Base-by-base conservation (phyloP, 2,329 filamentous ascomycete genomes). In the Elsinoe necatrix region DNA sequence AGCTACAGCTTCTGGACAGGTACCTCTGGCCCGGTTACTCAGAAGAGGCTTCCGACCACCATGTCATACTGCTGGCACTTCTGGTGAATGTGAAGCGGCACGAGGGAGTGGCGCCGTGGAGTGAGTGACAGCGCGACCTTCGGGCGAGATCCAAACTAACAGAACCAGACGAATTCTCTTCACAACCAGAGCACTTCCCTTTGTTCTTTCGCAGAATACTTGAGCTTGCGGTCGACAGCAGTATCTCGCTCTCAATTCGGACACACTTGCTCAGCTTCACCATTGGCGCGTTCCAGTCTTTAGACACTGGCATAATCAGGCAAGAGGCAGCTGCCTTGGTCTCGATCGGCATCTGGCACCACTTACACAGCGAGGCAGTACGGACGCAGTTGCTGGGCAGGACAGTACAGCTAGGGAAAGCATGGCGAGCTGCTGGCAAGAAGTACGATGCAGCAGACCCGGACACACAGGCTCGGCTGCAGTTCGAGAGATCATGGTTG, bases 301-400 rank as follows among this genome's bases (percentile, higher is more conserved):
- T 98, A 29, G 95, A 98, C 69, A 91, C 84, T 67, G 81, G 82
- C 35, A 81, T 95, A 57, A 87, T 98, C 51, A 85, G 93, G 61
- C 97, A 96, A 70, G 93, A 98, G 75, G 97, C 93, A 71, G 93
- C 92, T 5, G 89, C 95, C 1, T 76, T 98, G 54, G 92, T 98
- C 18, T 93, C 90, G 11, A 95, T 98, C 64, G 86, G 88, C 0
- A 89, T 93, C 64, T 98, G 93, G 93, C 89, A 97, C 66, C 95
- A 95, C 67, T 74, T 98, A 35, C 87, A 88, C 27, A 87, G 81
- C 57, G 89, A 95, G 31, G 78, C 80, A 58, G 81, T 84, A 61
- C 82, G 89, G 62, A 88, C 95, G 56, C 75, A 76, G 31, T 81
- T 84, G 56, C 78, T 98, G 27, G 83, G 88, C 42, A 84, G 87